Percentiles rank a stretch among this genome's conserved stretches.
phyloP scores from a whole-genome alignment of 768 basidiomycete genomes.

The Coprinopsis sp. region DNA sequence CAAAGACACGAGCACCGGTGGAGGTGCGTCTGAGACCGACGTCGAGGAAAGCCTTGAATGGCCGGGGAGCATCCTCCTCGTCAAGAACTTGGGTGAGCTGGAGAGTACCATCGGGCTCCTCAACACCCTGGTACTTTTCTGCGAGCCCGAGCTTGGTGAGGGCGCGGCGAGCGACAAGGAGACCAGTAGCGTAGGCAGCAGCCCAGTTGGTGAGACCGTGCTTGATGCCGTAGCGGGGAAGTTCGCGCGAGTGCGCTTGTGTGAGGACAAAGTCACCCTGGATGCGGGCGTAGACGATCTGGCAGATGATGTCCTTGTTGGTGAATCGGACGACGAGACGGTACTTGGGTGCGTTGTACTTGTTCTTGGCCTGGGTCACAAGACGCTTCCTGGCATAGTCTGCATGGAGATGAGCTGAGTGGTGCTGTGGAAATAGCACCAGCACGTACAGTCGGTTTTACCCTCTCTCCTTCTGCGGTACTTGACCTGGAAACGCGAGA shows the following conservation, averaged over 20 bases:
- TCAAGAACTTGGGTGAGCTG: constrained; percentile 80
- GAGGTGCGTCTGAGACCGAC: constrained; percentile 98
- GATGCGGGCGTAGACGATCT: constrained; percentile 94
- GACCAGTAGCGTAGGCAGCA: constrained; percentile 96
- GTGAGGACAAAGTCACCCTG: constrained; percentile 94
- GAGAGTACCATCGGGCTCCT: constrained; percentile 87
- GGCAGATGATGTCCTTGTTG: constrained; percentile 92
- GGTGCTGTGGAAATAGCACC: not conserved
- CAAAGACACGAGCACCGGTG: constrained; percentile 95
- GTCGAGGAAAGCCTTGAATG: constrained; percentile 99
- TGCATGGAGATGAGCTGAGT: constrained; percentile 25
- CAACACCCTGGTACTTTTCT: constrained; percentile 95
- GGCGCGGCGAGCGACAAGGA: constrained; percentile 91
- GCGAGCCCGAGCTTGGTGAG: constrained; percentile 92
- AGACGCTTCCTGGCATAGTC: constrained; percentile 98
- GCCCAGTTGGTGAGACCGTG: constrained; percentile 99
- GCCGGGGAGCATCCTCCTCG: constrained; percentile 89
- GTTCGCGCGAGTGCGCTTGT: constrained; percentile 85
- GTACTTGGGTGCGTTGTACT: constrained; percentile 98
- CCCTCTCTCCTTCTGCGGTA: constrained; percentile 97
- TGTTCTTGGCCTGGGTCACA: constrained; percentile 98
- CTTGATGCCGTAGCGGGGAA: constrained; percentile 93
- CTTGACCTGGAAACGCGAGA: constrained; percentile 98
- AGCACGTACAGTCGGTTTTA: constrained; percentile 87
- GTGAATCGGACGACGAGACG: constrained; percentile 99